These are phyloP conservation scores for Aphanocladium album DNA, from an alignment of 2,329 filamentous ascomycete species.

Conservation along the genomic window DNA sequence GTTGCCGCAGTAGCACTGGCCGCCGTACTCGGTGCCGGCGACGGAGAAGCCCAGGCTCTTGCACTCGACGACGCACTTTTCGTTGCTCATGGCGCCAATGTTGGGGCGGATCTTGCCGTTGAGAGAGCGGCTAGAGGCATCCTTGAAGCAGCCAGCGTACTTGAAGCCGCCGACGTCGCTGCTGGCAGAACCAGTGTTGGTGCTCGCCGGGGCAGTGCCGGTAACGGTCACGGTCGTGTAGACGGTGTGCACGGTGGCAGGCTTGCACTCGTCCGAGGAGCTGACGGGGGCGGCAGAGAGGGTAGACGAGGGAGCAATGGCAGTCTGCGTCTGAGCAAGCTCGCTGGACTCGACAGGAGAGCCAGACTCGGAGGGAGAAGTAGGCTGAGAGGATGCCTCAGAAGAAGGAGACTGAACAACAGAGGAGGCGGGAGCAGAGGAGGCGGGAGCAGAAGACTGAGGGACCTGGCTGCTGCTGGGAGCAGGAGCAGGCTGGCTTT, in stretches of 20 bases:
- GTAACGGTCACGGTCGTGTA: slow-evolving; percentile 44
- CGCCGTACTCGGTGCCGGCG: slow-evolving; percentile 46
- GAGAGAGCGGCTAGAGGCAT: slow-evolving; percentile 32
- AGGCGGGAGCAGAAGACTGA: background rate
- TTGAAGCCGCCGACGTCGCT: slow-evolving; percentile 26
- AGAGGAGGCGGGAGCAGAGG: background rate
- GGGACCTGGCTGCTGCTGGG: background rate
- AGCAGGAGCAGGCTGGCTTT: background rate
- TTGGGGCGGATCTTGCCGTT: slow-evolving; percentile 34
- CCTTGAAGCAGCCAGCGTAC: slow-evolving; percentile 42
- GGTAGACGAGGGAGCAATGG: slow-evolving; percentile 18
- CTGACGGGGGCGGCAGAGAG: slow-evolving; percentile 15
- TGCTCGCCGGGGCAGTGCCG: slow-evolving; percentile 18
- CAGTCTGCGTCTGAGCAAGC: background rate
- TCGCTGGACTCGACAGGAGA: background rate
- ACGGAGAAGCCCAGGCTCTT: slow-evolving; percentile 34
- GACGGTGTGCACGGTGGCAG: slow-evolving; percentile 32
- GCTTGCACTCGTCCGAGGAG: slow-evolving; percentile 19
- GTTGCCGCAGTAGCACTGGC: slow-evolving; percentile 51
- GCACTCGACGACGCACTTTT: slow-evolving; percentile 46
- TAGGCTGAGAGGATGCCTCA: background rate
- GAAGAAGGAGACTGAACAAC: background rate
- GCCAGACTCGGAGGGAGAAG: background rate
- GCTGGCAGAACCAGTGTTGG: slow-evolving; percentile 14
- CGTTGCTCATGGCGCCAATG: slow-evolving; percentile 38